Evolutionary conservation across 2,329 filamentous ascomycete genomes (phyloP).

Genomic region (Thielaviopsis punctulata): DNA sequence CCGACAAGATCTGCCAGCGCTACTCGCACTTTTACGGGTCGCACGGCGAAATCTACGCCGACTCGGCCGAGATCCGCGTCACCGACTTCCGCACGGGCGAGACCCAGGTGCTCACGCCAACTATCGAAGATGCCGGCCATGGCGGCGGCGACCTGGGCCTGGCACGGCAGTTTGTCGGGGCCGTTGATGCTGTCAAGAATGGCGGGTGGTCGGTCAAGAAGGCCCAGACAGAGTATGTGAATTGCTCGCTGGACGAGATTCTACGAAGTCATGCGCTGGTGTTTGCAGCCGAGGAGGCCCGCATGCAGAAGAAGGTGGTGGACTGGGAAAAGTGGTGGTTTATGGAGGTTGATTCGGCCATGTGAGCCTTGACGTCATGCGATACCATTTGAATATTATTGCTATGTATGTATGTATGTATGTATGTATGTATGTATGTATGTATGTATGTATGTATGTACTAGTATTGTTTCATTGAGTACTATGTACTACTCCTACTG

Average conservation of each 20-base stretch:
- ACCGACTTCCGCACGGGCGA: constrained; percentile 32
- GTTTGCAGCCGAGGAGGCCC: constrained; percentile 83
- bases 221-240: constrained; percentile 61
- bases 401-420: too few species aligned
- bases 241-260: constrained; percentile 71
- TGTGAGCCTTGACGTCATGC: background rate
- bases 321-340: constrained; percentile 66
- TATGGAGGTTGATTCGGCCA: constrained; percentile 16
- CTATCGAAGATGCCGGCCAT: constrained; percentile 22
- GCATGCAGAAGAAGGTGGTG: constrained; percentile 50
- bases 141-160: constrained; percentile 37
- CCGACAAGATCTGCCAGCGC: constrained; percentile 70
- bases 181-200: constrained; percentile 64
- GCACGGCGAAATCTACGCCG: constrained; percentile 70
- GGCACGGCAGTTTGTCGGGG: constrained; percentile 64
- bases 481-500: background rate
- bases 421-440: too few species aligned
- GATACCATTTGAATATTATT: background rate
- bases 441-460: too few species aligned
- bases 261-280: constrained; percentile 84
- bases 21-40: constrained; percentile 77
- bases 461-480: too few species aligned
- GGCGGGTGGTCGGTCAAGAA: constrained; percentile 44
- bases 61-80: constrained; percentile 42
- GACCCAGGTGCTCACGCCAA: constrained; percentile 23